phyloP scores from a whole-genome alignment of 2,329 filamentous ascomycete genomes.

The Diatrype stigma region DNA sequence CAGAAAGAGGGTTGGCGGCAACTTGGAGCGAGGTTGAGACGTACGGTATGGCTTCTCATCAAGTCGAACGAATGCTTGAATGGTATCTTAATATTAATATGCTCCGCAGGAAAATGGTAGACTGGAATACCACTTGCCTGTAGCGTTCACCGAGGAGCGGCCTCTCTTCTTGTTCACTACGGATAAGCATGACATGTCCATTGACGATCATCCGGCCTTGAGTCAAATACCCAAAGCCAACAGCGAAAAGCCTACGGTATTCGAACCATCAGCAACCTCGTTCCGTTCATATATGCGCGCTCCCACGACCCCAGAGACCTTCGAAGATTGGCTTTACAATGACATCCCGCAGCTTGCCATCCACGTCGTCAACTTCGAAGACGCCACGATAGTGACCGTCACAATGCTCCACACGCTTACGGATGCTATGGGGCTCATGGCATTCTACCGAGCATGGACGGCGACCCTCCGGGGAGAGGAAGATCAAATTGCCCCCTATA shows the following conservation, averaged over 20 bases:
- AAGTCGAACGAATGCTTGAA: too few species aligned
- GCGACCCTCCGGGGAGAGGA: background rate
- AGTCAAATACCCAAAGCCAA: background rate
- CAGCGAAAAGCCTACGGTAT: background rate
- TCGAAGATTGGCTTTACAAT: background rate
- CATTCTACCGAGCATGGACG: background rate
- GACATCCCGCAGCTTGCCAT: background rate
- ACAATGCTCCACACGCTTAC: background rate
- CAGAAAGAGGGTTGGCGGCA: background rate
- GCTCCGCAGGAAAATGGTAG: background rate
- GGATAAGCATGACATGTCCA: background rate
- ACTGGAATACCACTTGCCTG: background rate
- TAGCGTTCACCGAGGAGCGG: background rate
- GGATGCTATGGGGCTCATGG: conserved; percentile 2
- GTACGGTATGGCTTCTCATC: background rate
- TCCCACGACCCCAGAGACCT: background rate
- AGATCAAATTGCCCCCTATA: background rate
- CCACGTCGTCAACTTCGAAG: background rate
- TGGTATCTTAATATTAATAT: background rate
- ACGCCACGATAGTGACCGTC: background rate
- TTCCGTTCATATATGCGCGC: background rate
- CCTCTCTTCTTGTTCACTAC: background rate
- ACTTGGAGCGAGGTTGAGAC: conserved; percentile 1
- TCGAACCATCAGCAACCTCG: background rate
- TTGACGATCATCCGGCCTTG: background rate